Evolutionary conservation across 2,329 filamentous ascomycete species (phyloP), one percentile per base, ranked within the genome.

Genomic region (Xylaria sp.): DNA sequence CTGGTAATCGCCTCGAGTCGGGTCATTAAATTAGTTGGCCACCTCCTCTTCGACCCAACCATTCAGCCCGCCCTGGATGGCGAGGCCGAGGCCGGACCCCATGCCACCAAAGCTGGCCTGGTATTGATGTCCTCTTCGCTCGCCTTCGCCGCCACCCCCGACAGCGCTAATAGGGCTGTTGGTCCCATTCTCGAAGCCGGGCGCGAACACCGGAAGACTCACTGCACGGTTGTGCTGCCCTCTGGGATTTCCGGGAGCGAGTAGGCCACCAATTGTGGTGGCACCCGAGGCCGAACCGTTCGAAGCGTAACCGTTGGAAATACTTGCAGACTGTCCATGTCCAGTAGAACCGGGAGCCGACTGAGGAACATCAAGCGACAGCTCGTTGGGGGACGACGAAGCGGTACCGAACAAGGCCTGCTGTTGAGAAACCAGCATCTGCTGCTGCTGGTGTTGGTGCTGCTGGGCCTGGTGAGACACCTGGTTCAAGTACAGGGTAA

Each of bases 401-500:
- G 86, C 87, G 57, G 88, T 87, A 59, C 88, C 89, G 69, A 93
- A 96, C 60, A 96, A 80, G 7, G 90, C 87, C 42, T 87, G 87
- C 72, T 96, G 91, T 68, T 94, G 91, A 29, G 85, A 86, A 51
- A 83, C 83, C 63, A 91, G 80, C 39, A 85, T 82, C 59, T 89
- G 85, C 49, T 89, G 84, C 61, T 92, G 87, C 62, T 91, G 87
- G 26, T 88, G 84, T 57, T 91, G 89, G 62, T 92, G 89, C 44
- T 85, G 82, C 60, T 90, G 88, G 16, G 84, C 82, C 66, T 89
- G 85, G 57, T 88, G 84, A 19, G 86, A 87, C 22, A 93, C 84
- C 68, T 95, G 91, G 73, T 87, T 93, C 54, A 97, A 82, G 71
- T 97, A 97, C 85, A 97, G 86, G 20, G 92, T 96, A 71, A 97